Evolutionary conservation across 2,329 filamentous ascomycete species (phyloP).

Genomic region (Diaporthe sp.): DNA sequence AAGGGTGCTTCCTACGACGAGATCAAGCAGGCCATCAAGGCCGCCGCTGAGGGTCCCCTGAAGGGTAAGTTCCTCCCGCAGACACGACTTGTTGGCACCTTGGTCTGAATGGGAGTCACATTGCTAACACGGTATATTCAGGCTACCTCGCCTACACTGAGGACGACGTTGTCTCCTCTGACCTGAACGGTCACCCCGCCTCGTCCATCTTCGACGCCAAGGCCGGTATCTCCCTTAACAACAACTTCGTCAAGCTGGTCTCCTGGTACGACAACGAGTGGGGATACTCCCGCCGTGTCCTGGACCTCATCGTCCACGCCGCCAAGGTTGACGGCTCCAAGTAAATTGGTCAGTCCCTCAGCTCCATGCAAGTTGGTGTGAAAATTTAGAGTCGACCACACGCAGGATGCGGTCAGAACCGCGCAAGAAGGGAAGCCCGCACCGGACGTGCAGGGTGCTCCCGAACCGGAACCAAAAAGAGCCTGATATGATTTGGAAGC

Average conservation of each 20-base stretch:
- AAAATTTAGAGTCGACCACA: slow-evolving; percentile 13
- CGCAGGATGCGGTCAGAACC: slow-evolving; percentile 7
- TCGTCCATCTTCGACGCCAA: slow-evolving; percentile 99
- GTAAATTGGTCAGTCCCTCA: slow-evolving; percentile 49
- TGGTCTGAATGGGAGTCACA: neutral
- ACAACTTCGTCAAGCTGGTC: slow-evolving; percentile 99
- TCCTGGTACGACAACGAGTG: slow-evolving; percentile 99
- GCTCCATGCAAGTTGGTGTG: slow-evolving; percentile 37
- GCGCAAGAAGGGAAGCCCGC: neutral
- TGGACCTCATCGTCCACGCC: slow-evolving; percentile 85
- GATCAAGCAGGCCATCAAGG: slow-evolving; percentile 95
- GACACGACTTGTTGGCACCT: neutral
- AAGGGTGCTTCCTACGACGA: slow-evolving; percentile 89
- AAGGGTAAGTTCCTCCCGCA: slow-evolving; percentile 76
- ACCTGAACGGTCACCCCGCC: slow-evolving; percentile 91
- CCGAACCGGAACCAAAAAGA: slow-evolving; percentile 20
- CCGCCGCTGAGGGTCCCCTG: slow-evolving; percentile 83
- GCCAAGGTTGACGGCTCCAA: slow-evolving; percentile 79
- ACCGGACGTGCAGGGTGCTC: slow-evolving; percentile 1
- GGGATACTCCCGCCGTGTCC: slow-evolving; percentile 97
- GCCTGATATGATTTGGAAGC: slow-evolving; percentile 26
- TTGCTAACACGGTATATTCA: slow-evolving; percentile 51
- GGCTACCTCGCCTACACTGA: slow-evolving; percentile 95
- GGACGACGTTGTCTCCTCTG: slow-evolving; percentile 94
- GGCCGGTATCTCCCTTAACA: slow-evolving; percentile 98